Evolutionary conservation across 805 yeast genomes (phyloP), one percentile per base, ranked within the genome.

Genomic region (Sungouiozyma ichnusensis): DNA sequence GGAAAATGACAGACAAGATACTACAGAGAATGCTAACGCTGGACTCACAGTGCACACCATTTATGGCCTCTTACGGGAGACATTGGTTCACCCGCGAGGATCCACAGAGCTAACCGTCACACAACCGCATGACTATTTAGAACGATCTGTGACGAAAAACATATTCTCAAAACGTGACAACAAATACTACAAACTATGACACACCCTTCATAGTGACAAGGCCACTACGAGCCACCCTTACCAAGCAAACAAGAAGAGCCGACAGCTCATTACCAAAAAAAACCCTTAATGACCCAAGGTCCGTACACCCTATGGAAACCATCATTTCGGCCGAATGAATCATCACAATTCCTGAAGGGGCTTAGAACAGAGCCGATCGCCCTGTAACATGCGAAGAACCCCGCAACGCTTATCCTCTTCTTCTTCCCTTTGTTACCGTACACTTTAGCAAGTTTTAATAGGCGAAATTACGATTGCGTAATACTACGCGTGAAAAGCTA

Each of bases 1-100:
- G 4, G 37, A 33, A 16, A 41, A 27, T 20, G 33, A 38, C 31
- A 40, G 15, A 11, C 33, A 27, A 17, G 34, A 29, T 32, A 35
- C 32, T 8, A 17, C n/a, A 13, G 24, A 20, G 19, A 16, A 36
- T 19, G 17, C 16, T 20, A 39, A 6, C 24, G 41, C n/a, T 38
- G 29, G 29, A 6, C 29, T 24, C 29, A 24, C 29, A 6, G 29
- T 7, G 6, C 29, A 24, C 11, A 24, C 29, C 29, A 24, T 24
- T 24, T 24, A 24, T 11, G 11, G 11, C 9, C 29, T 24, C 6
- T 11, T 24, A 11, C 29, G 11, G 11, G 29, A 24, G 29, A 24
- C 29, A 7, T 11, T 24, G 9, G 9, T 11, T 6, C 29, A 24
- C 9, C 9, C 29, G 29, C 29, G 11, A 11, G 9, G 9, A 11